phyloP scores from a whole-genome alignment of 2,329 filamentous ascomycete genomes.

The Talaromyces sp. region DNA sequence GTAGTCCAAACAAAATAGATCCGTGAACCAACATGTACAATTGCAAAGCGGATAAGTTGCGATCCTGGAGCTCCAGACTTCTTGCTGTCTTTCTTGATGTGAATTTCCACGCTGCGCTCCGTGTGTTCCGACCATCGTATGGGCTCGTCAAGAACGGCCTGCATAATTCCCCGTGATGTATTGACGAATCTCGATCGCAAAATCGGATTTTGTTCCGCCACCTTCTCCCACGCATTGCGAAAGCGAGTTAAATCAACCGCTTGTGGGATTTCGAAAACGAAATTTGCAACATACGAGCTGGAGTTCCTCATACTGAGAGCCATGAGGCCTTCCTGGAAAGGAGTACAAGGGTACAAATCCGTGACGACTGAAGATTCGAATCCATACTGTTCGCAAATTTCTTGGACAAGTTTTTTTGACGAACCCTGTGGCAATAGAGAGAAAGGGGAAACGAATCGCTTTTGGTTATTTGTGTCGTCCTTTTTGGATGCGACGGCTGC shows the following conservation, averaged over 20 bases:
- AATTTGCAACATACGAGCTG: constrained; percentile 49
- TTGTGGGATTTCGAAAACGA: constrained; percentile 38
- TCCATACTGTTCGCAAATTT: too few relatives aligned
- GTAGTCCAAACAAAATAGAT: constrained; percentile 22
- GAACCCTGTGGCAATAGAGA: too few relatives aligned
- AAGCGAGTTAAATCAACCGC: constrained; percentile 41
- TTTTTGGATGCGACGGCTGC: too few relatives aligned
- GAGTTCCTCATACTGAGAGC: constrained; percentile 45
- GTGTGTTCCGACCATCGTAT: too few relatives aligned
- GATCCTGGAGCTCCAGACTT: constrained; percentile 34
- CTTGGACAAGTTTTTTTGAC: too few relatives aligned
- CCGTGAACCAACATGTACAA: constrained; percentile 25
- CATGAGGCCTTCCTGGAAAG: constrained; percentile 44
- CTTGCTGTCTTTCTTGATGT: constrained; percentile 22
- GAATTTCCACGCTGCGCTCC: too few relatives aligned
- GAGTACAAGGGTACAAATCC: constrained; percentile 38
- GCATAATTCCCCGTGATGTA: constrained; percentile 15
- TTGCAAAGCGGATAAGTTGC: constrained; percentile 32
- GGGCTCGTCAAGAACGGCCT: constrained; percentile 33
- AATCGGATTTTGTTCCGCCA: constrained; percentile 44
- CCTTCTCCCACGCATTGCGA: constrained; percentile 45
- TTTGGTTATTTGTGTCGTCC: too few relatives aligned
- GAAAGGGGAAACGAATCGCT: too few relatives aligned
- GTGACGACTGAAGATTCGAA: too few relatives aligned
- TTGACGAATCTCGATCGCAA: constrained; percentile 43